Base-by-base conservation (phyloP, 495 filamentous ascomycete genomes). In the Aspergillus coremiiformis region DNA sequence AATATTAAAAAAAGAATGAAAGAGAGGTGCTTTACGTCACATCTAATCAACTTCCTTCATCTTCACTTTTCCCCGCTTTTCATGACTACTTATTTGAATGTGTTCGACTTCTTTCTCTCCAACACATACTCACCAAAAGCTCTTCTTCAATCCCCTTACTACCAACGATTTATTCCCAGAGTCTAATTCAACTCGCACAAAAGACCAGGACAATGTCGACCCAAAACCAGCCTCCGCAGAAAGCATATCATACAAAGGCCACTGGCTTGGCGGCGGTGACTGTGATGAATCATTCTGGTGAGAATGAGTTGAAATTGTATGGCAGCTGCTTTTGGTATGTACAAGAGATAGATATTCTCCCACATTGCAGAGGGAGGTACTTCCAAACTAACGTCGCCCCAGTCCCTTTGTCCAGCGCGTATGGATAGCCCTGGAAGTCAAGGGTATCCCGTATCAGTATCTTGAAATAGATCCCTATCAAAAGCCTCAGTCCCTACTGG, bases 371-470 rank as follows among this genome's bases (percentile, higher is more conserved):
- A 35, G 5, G 9, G n/a, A 7, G 19, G 24, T 4, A 14, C 4
- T n/a, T 42, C n/a, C 3, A 15, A 17, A 45, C 68, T 71, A 44
- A 71, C 32, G 20, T 32, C 10, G 24, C 44, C 29, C 21, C 48
- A 83, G 79, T 62, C 83, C 84, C 4, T 96, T 95, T 66, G 90
- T 93, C 1, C 91, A 96, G 68, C 84, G 92, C 11, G 89, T 95
- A 17, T 97, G 92, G 92, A 95, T 97, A 56, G 84, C 92, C 6
- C 75, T 97, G n/a, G 90, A 97, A 66, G 69, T 83, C 45, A 96
- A 95, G 64, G 77, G 81, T 5, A 75, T 95, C 37, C 73, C 74
- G 19, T 97, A 97, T 59, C 88, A 96, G 62, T 97, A 97, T 64
- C 84, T 91, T 54, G 92, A 96, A 65, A 84, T 90, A 23, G 87